A percentile compares a stretch with the other conserved stretches of the same genome.
phyloP scores from a whole-genome alignment of 352 stramenopile genomes.

The Phytophthora sojae region DNA sequence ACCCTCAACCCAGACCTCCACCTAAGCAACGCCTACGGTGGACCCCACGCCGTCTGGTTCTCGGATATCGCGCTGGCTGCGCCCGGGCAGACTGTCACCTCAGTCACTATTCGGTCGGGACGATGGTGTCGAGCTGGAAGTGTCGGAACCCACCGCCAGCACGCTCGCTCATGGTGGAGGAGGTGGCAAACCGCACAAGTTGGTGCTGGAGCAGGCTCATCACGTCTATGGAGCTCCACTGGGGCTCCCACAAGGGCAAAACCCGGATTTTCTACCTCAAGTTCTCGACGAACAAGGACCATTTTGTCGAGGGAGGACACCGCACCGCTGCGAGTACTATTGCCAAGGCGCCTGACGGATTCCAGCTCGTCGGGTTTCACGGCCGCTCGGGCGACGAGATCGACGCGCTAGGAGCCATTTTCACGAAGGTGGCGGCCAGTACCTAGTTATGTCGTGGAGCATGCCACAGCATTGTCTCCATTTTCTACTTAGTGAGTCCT shows the following conservation, averaged over 20 bases:
- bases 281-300: slow-evolving; percentile 11
- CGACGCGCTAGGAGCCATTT: not conserved
- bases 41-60: slow-evolving; percentile 33
- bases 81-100: not conserved
- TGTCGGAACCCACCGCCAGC: not conserved
- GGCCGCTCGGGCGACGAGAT: slow-evolving; percentile 6
- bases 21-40: slow-evolving; percentile 39
- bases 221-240: slow-evolving; percentile 9
- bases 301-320: not conserved
- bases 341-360: no score
- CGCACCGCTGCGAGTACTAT: not conserved
- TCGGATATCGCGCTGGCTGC: slow-evolving; percentile 1
- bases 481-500: no score
- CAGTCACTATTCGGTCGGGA: not conserved
- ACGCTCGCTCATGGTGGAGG: not conserved
- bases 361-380: slow-evolving; percentile 17
- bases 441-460: not conserved
- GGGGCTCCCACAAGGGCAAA: not conserved
- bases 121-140: not conserved
- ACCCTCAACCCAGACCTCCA: slow-evolving; percentile 29
- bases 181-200: not conserved
- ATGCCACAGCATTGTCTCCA: no score
- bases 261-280: slow-evolving; percentile 22
- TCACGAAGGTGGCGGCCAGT: not conserved
- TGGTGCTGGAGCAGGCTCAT: not conserved